These are phyloP conservation scores for Populus hybrid DNA, from an alignment of 441 rosid species.

Conservation along the genomic window DNA sequence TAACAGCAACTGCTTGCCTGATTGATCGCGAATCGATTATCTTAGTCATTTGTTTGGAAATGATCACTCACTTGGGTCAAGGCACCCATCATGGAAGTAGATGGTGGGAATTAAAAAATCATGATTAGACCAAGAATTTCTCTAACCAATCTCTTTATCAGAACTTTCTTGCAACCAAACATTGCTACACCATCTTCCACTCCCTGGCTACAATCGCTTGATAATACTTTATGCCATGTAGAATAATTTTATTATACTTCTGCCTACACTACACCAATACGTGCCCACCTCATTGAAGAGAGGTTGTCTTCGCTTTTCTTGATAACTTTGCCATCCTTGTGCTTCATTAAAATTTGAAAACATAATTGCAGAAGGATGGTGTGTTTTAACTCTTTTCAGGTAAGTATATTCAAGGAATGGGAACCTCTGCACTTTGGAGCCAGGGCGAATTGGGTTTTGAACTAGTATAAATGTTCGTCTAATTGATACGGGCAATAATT, in stretches of 20 bases:
- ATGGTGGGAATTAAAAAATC: background rate
- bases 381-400: background rate
- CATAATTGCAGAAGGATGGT: slow-evolving; percentile 13
- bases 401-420: slow-evolving; percentile 24
- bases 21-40: background rate
- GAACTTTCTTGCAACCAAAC: slow-evolving; percentile 16
- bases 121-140: background rate
- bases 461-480: slow-evolving; percentile 7
- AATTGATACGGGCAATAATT: slow-evolving; percentile 1
- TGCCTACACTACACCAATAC: slow-evolving; percentile 9
- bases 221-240: background rate
- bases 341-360: slow-evolving; percentile 13
- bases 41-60: slow-evolving; percentile 5
- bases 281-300: background rate
- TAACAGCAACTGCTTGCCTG: background rate
- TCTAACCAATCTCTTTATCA: slow-evolving; percentile 8
- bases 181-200: slow-evolving; percentile 20
- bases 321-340: slow-evolving; percentile 20
- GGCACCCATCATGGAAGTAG: slow-evolving; percentile 12
- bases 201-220: background rate
- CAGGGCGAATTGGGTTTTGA: slow-evolving; percentile 24
- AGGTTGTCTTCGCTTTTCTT: background rate
- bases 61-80: slow-evolving; percentile 20
- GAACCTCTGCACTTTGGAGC: slow-evolving; percentile 19
- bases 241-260: background rate